A percentile compares a stretch with the other conserved stretches of the same genome.
Evolutionary conservation across 805 yeast species (phyloP).

Genomic region (Priceomyces carsonii): DNA sequence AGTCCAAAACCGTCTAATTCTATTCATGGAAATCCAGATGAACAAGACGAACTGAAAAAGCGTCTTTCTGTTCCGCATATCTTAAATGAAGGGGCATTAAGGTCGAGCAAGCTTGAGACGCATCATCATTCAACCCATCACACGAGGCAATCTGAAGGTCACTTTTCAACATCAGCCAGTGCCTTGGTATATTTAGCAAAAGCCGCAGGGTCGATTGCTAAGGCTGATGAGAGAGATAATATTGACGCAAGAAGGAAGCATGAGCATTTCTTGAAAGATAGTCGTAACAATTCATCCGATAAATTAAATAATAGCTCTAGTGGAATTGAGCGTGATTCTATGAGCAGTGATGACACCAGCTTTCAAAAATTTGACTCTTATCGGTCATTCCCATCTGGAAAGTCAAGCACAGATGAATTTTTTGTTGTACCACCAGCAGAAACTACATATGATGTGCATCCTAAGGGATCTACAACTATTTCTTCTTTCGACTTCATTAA

Average conservation of each 20-base stretch:
- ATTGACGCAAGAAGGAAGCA: conserved; percentile 54
- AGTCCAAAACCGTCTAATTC: too few species aligned
- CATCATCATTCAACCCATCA: background rate
- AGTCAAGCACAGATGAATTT: background rate
- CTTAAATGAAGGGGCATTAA: conserved; percentile 8
- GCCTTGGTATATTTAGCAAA: conserved; percentile 73
- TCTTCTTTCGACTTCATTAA: conserved; percentile 69
- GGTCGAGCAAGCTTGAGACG: background rate
- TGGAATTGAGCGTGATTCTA: too few species aligned
- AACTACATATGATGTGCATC: conserved; percentile 43
- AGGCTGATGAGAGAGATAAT: conserved; percentile 64
- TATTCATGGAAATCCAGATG: too few species aligned
- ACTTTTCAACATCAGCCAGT: conserved; percentile 50
- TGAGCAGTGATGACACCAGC: too few species aligned
- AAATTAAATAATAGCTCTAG: too few species aligned
- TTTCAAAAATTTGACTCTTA: background rate
- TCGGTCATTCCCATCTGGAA: background rate
- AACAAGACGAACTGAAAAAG: too few species aligned
- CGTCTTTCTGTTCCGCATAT: conserved; percentile 14
- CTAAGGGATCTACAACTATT: conserved; percentile 47
- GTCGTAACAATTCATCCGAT: background rate
- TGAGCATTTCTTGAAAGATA: conserved; percentile 41
- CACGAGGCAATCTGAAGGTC: conserved; percentile 14
- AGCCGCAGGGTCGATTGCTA: conserved; percentile 76
- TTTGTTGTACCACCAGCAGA: conserved; percentile 43